phyloP scores from a whole-genome alignment of 345 rosid genomes.

The Boechera divaricarpa region DNA sequence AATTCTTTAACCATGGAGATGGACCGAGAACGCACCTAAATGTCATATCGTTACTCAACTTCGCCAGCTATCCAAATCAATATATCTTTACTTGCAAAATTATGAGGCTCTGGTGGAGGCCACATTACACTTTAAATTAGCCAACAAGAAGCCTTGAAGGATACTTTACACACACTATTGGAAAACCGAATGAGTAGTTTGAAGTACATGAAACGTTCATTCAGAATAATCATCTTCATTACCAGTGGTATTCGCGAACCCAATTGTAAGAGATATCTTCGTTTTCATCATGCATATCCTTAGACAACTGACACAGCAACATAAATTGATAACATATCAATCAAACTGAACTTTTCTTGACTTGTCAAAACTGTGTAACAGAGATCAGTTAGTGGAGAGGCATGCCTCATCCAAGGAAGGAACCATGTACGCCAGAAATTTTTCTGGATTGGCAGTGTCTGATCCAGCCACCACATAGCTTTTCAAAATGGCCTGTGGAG shows the following conservation, averaged over 20 bases:
- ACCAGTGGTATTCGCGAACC: slow-evolving; percentile 87
- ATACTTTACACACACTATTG: slow-evolving; percentile 21
- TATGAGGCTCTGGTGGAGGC: too few relatives aligned
- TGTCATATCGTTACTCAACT: too few relatives aligned
- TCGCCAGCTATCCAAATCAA: too few relatives aligned
- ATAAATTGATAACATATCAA: slow-evolving; percentile 19
- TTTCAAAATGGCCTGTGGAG: slow-evolving; percentile 85
- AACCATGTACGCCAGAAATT: slow-evolving; percentile 89
- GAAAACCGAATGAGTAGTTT: neutral
- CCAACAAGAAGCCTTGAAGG: too few relatives aligned
- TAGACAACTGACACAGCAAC: slow-evolving; percentile 63
- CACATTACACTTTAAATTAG: too few relatives aligned
- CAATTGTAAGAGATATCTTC: slow-evolving; percentile 86
- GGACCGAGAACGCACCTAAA: too few relatives aligned
- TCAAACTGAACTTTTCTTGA: slow-evolving; percentile 6
- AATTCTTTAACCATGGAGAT: too few relatives aligned
- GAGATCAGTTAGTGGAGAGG: slow-evolving; percentile 24
- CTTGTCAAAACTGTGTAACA: slow-evolving; percentile 20
- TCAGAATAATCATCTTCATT: slow-evolving; percentile 81
- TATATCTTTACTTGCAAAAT: too few relatives aligned
- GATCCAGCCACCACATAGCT: slow-evolving; percentile 76
- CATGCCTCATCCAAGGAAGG: slow-evolving; percentile 79
- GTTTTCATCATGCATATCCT: slow-evolving; percentile 75
- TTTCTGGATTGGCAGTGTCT: slow-evolving; percentile 75
- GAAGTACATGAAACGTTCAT: slow-evolving; percentile 42